A percentile compares a stretch with the other conserved stretches of the same genome.
Evolutionary conservation across 495 filamentous ascomycete species (phyloP).

Genomic region (Alectoria sarmentosa): DNA sequence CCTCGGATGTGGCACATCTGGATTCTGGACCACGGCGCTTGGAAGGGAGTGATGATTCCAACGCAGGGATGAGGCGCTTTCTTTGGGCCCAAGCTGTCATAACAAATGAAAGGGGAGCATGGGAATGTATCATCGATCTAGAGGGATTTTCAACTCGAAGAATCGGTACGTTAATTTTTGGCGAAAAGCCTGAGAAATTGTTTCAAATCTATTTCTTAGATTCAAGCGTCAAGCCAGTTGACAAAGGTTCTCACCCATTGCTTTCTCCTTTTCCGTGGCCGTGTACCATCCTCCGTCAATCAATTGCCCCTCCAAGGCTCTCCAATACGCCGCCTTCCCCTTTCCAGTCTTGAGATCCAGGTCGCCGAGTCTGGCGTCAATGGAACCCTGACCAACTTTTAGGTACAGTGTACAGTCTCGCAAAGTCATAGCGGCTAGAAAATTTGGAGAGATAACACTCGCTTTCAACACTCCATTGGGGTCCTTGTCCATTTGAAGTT

Average conservation of each 20-base stretch:
- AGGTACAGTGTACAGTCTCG: slow-evolving; percentile 83
- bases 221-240: slow-evolving; percentile 6
- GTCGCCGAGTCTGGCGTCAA: slow-evolving; percentile 77
- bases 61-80: background rate
- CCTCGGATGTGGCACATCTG: background rate
- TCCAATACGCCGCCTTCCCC: slow-evolving; percentile 68
- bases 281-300: slow-evolving; percentile 70
- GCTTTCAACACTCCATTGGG: slow-evolving; percentile 35
- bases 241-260: slow-evolving; percentile 24
- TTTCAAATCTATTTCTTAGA: background rate
- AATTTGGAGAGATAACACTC: slow-evolving; percentile 28
- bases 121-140: background rate
- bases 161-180: background rate
- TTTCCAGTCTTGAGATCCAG: slow-evolving; percentile 74
- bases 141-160: background rate
- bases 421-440: slow-evolving; percentile 69
- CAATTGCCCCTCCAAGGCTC: slow-evolving; percentile 51
- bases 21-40: background rate
- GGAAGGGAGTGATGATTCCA: background rate
- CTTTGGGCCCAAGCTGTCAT: background rate
- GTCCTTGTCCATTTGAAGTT: slow-evolving; percentile 46
- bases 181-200: background rate
- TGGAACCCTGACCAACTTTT: slow-evolving; percentile 43
- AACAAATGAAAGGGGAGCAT: background rate
- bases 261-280: slow-evolving; percentile 38